Percentiles rank a stretch among this genome's conserved stretches.
phyloP scores from a whole-genome alignment of 2,329 filamentous ascomycete genomes.

The Ophiostoma novo-ulmi region DNA sequence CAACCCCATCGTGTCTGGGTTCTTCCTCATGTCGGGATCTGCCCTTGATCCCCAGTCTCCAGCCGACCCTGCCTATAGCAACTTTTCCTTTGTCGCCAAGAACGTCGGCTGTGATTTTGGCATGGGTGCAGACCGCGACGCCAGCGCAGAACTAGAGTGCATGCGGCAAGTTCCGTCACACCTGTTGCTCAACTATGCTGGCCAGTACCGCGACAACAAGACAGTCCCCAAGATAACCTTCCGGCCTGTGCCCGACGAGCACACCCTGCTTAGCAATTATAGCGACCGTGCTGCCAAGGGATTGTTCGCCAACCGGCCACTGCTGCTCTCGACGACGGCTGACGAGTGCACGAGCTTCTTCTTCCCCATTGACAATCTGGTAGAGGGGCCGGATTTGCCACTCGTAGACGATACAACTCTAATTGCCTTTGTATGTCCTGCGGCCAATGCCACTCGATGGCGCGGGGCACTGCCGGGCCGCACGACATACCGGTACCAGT shows the following conservation, averaged over 20 bases:
- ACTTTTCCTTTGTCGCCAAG: not conserved
- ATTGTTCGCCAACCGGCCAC: constrained; percentile 39
- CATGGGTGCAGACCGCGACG: not conserved
- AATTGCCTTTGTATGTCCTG: constrained; percentile 44
- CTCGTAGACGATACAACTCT: not conserved
- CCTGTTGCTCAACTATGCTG: not conserved
- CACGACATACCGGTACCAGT: constrained; percentile 42
- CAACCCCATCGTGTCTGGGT: constrained; percentile 45
- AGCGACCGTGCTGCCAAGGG: constrained; percentile 33
- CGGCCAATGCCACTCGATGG: constrained; percentile 35
- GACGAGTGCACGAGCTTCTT: constrained; percentile 47
- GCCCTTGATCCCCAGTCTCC: constrained; percentile 39
- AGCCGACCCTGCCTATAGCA: not conserved
- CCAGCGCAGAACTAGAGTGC: not conserved
- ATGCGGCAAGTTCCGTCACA: not conserved
- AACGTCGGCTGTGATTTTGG: constrained; percentile 6
- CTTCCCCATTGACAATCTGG: constrained; percentile 30
- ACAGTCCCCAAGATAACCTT: constrained; percentile 26
- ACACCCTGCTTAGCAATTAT: constrained; percentile 40
- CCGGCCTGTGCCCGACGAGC: not conserved
- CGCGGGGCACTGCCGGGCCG: constrained; percentile 35
- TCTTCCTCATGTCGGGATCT: constrained; percentile 45
- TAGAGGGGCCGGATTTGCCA: not conserved
- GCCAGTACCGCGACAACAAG: constrained; percentile 38
- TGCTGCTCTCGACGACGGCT: constrained; percentile 41